phyloP scores from a whole-genome alignment of 1,284 basidiomycete species.

The Cryptococcus sp. region DNA sequence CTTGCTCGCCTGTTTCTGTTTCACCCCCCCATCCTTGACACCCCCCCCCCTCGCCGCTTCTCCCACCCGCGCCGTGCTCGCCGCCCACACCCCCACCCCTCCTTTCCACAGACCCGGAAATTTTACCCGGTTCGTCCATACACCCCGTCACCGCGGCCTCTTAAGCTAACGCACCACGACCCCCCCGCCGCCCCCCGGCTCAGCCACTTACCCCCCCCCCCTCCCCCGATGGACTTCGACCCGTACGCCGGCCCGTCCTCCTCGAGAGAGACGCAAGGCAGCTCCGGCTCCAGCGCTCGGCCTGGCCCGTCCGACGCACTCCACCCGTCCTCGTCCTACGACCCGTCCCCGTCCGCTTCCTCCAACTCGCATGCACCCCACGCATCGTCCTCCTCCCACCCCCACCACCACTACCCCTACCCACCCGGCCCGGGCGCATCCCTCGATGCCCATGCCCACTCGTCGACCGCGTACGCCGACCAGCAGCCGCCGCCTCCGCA shows the following conservation, averaged over 20 bases:
- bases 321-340: too few species aligned
- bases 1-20: background rate
- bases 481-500: background rate
- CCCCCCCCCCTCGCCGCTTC: background rate
- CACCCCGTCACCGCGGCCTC: too few species aligned
- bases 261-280: background rate
- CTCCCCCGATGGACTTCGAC: background rate
- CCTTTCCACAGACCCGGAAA: too few species aligned
- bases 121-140: too few species aligned
- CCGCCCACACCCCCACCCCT: too few species aligned
- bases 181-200: too few species aligned
- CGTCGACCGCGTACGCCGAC: constrained; percentile 10
- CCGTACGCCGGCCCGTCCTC: background rate
- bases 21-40: background rate
- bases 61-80: too few species aligned
- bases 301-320: too few species aligned
- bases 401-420: background rate
- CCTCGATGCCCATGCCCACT: background rate
- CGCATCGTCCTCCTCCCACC: background rate
- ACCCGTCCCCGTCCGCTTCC: background rate
- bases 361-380: background rate
- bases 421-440: too few species aligned
- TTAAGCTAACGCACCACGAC: too few species aligned
- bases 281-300: too few species aligned
- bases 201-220: too few species aligned